Evolutionary conservation across 495 filamentous ascomycete genomes (phyloP).

Genomic region (Daldinia loculata): DNA sequence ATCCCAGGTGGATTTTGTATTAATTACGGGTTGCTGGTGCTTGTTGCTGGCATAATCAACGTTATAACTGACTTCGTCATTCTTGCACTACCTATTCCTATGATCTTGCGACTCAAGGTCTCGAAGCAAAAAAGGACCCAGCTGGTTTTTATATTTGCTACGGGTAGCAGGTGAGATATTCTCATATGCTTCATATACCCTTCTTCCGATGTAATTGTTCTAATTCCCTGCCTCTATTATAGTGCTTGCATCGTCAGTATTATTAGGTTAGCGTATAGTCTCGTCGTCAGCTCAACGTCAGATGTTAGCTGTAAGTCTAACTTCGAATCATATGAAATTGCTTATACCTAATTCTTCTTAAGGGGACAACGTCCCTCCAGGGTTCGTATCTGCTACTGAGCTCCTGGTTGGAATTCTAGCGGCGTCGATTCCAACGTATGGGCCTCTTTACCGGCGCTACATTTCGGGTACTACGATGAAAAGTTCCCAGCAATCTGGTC

Average conservation of each 20-base stretch:
- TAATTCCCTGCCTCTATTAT: background rate
- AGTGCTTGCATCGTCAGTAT: background rate
- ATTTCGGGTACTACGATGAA: background rate
- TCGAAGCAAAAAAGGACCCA: background rate
- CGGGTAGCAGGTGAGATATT: background rate
- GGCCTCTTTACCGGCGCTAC: background rate
- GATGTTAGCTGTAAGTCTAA: background rate
- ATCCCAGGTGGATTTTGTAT: background rate
- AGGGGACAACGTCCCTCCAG: background rate
- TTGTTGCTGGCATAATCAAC: background rate
- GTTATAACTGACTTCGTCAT: background rate
- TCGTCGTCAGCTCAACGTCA: background rate
- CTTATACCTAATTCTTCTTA: background rate
- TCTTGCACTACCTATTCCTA: background rate
- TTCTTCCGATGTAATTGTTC: background rate
- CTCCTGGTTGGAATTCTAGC: background rate
- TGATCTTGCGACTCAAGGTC: background rate
- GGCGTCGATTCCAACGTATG: constrained; percentile 2
- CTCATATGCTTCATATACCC: background rate
- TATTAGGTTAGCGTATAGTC: background rate
- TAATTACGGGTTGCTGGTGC: background rate
- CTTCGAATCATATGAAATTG: background rate
- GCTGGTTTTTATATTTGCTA: background rate
- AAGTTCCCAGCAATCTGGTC: background rate
- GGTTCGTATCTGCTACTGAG: background rate